Conservation (phyloP, 129 eudicot species). For the Flaveria linearis region DNA sequence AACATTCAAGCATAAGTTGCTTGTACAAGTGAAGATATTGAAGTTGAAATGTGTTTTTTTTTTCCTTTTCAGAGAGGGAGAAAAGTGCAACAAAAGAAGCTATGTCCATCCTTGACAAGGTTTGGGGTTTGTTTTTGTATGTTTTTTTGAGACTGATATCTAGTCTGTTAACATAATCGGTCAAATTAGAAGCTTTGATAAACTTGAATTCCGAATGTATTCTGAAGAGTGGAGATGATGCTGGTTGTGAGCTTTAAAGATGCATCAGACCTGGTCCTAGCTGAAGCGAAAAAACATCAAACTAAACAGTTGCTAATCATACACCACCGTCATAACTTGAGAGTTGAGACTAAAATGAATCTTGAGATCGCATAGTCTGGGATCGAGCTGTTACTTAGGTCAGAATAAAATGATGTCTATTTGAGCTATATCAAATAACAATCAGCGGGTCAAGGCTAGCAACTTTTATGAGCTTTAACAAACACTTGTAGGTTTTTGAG, state of each 20-base stretch:
- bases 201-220: background rate
- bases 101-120: conserved; percentile 71
- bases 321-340: background rate
- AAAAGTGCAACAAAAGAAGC: conserved; percentile 91
- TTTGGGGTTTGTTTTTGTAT: conserved; percentile 4
- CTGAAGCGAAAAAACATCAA: background rate
- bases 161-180: background rate
- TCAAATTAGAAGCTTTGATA: conserved; percentile 1
- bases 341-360: background rate
- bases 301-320: background rate
- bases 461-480: background rate
- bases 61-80: conserved; percentile 70
- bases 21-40: conserved; percentile 2
- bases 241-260: background rate
- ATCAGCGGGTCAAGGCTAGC: background rate
- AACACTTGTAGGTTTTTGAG: background rate
- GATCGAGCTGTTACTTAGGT: background rate
- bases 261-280: background rate
- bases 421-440: background rate
- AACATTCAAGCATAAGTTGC: background rate
- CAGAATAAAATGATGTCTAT: background rate
- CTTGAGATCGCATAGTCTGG: background rate
- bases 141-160: background rate
- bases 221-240: background rate
- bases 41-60: background rate